These are phyloP conservation scores for Colletotrichum paranaense DNA, from an alignment of 2,329 filamentous ascomycete species.

Conservation along the genomic window DNA sequence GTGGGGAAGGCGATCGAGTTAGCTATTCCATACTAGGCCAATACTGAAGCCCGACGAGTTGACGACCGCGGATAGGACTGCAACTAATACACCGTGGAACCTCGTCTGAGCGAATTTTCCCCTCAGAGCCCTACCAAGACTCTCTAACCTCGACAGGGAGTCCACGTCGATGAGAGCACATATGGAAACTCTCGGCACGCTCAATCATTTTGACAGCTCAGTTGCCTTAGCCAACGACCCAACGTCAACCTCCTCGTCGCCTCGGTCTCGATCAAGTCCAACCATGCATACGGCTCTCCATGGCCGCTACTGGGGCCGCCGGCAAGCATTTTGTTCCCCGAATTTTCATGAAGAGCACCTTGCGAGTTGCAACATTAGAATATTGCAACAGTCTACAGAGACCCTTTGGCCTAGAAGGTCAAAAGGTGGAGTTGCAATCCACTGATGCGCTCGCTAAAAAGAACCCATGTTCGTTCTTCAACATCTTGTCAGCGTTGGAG, in stretches of 20 bases:
- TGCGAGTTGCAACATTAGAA: no score
- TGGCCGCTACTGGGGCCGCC: not conserved
- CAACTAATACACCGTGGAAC: not conserved
- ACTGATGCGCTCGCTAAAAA: constrained; percentile 29
- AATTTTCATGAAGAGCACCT: not conserved
- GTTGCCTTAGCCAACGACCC: not conserved
- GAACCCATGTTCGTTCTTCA: constrained; percentile 1
- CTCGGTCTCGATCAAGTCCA: not conserved
- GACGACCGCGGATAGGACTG: not conserved
- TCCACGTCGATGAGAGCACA: not conserved
- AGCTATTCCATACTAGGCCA: not conserved
- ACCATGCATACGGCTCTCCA: not conserved
- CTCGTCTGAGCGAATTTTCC: not conserved
- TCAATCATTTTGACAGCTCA: not conserved
- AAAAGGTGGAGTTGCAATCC: not conserved
- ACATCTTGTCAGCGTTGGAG: not conserved
- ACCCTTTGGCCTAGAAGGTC: not conserved
- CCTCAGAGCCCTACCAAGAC: not conserved
- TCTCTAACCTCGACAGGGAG: constrained; percentile 2
- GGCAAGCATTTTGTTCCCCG: not conserved
- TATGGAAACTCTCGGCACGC: constrained; percentile 1
- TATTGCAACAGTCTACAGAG: not conserved
- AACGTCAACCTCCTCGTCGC: not conserved
- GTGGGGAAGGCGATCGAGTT: not conserved
- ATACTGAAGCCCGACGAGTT: not conserved